phyloP scores from a whole-genome alignment of 1,284 basidiomycete genomes.

The Lignosus rhinocerotis region DNA sequence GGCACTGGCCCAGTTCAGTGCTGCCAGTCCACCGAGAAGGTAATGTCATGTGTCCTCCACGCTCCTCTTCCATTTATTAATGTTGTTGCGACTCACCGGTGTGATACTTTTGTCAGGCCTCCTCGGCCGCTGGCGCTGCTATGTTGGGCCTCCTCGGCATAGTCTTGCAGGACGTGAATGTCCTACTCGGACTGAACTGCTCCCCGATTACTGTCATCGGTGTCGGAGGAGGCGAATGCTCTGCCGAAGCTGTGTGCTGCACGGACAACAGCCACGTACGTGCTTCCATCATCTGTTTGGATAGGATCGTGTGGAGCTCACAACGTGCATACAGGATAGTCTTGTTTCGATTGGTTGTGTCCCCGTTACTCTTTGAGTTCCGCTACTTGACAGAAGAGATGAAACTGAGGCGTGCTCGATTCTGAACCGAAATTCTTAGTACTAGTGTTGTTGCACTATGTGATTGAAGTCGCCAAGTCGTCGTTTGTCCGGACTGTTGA shows the following conservation, averaged over 20 bases:
- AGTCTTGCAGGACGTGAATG: constrained; percentile 25
- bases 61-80: not conserved
- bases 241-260: constrained; percentile 5
- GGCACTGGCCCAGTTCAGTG: constrained; percentile 30
- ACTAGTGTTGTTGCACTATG: not conserved
- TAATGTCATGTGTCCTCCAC: not conserved
- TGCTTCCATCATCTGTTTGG: not conserved
- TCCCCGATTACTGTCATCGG: constrained; percentile 29
- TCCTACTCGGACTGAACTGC: constrained; percentile 31
- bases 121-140: constrained; percentile 11
- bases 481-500: too few relatives aligned
- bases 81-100: not conserved
- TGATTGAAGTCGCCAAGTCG: too few relatives aligned
- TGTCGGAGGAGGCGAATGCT: constrained; percentile 21
- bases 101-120: constrained; percentile 11
- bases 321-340: not conserved
- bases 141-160: constrained; percentile 28
- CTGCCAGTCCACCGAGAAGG: constrained; percentile 21
- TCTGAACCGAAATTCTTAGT: too few relatives aligned
- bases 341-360: constrained; percentile 14
- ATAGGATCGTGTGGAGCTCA: not conserved
- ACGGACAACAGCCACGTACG: constrained; percentile 6
- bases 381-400: too few relatives aligned
- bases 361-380: constrained; percentile 3
- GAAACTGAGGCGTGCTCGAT: too few relatives aligned